A percentile compares a stretch with the other conserved stretches of the same genome.
These are phyloP conservation scores for Mortierella sp. DNA, from an alignment of 371 early-diverging fungal genomes.

Conservation along the genomic window DNA sequence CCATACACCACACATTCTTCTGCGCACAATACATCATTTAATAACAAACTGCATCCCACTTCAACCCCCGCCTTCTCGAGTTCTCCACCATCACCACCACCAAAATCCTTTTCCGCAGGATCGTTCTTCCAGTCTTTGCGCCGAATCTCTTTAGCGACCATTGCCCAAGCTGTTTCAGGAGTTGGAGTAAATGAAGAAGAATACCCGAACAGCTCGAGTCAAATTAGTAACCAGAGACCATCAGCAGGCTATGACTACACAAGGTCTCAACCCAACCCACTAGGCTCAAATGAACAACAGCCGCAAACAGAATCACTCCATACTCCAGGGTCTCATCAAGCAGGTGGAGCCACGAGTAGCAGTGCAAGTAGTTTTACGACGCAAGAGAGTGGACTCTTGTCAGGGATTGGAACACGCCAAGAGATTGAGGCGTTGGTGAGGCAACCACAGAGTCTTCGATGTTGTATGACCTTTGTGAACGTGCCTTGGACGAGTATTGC, in stretches of 20 bases:
- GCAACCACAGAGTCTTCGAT: constrained; percentile 63
- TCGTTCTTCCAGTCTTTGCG: constrained; percentile 56
- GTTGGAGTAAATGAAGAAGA: background rate
- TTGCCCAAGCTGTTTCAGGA: constrained; percentile 32
- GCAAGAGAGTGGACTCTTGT: constrained; percentile 23
- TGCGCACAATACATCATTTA: too few species aligned
- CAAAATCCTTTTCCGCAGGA: constrained; percentile 33
- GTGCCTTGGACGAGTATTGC: constrained; percentile 80
- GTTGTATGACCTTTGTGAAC: constrained; percentile 87
- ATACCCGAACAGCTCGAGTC: background rate
- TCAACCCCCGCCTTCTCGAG: background rate
- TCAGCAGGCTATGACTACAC: too few species aligned
- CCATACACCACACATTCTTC: too few species aligned
- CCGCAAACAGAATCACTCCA: constrained; percentile 1
- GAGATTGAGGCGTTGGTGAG: constrained; percentile 55
- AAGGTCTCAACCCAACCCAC: too few species aligned
- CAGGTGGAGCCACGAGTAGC: constrained; percentile 28
- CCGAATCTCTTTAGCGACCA: constrained; percentile 46
- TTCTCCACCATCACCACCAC: constrained; percentile 5
- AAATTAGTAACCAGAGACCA: too few species aligned
- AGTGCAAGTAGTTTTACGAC: constrained; percentile 24
- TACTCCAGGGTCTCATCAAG: constrained; percentile 4
- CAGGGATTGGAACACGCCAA: constrained; percentile 40
- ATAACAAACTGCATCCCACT: too few species aligned
- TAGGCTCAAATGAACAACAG: background rate